Conservation (phyloP, 2,329 filamentous ascomycete species). For the Pseudogymnoascus sp. region DNA sequence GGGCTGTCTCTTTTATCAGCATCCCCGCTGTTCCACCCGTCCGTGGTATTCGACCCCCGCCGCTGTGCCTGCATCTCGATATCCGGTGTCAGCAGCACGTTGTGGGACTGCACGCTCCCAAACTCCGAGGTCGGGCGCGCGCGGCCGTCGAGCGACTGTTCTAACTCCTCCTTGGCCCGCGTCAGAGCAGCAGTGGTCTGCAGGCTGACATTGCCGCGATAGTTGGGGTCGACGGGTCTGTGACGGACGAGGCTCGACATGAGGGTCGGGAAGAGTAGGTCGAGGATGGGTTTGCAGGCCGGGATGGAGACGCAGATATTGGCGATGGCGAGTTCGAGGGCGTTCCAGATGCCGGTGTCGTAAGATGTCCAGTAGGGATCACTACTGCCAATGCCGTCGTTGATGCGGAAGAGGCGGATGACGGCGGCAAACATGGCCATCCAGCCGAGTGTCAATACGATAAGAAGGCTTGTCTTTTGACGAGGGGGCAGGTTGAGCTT, state of each 20-base stretch:
- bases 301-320: background rate
- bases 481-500: slow-evolving; percentile 38
- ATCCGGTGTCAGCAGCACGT: background rate
- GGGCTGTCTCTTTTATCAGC: background rate
- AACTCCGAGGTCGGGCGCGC: background rate
- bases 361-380: background rate
- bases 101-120: background rate
- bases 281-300: background rate
- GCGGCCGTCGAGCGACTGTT: background rate
- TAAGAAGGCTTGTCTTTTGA: slow-evolving; percentile 40
- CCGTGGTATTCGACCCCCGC: background rate
- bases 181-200: background rate
- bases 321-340: background rate
- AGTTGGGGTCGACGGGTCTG: background rate
- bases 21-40: background rate
- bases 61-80: background rate
- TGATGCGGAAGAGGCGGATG: slow-evolving; percentile 10
- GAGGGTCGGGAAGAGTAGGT: background rate
- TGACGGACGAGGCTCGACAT: background rate
- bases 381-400: slow-evolving; percentile 4
- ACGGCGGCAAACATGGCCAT: slow-evolving; percentile 1
- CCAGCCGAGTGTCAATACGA: slow-evolving; percentile 37
- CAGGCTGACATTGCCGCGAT: background rate
- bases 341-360: background rate
- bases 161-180: background rate